Base-by-base conservation (phyloP, 352 stramenopile species). In the Globisporangium perplexum region DNA sequence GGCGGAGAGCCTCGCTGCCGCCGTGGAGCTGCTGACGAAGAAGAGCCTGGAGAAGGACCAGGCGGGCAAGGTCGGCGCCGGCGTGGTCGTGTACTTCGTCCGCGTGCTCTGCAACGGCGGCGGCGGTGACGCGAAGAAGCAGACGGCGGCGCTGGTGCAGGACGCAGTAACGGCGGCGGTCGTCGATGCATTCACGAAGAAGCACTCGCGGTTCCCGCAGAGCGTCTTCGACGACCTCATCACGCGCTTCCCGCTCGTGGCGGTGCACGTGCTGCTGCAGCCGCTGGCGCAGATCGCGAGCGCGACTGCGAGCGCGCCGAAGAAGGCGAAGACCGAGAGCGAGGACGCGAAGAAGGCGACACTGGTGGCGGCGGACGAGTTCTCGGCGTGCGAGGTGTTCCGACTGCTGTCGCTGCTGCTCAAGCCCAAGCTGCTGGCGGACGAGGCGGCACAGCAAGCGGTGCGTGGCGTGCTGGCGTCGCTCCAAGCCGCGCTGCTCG, bases 321-420 rank as follows among this genome's bases (percentile, higher is more conserved):
- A 22, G 39, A 45, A 45, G 39, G 20, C 39, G 39, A 22, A 5
- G n/a, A 26, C 39, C 17, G 39, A 14, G 7, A n/a, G 22, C 39
- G 39, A 15, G 0, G 26, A 38, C 0, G 43, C 61, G 7, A 49
- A 77, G 24, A 66, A 72, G 23, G 47, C 33, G 23, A 51, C 53
- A 17, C 45, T 46, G 11, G 41, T 47, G 3, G 75, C 79, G 0
- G 59, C 81, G 17, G 83, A 94, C 56, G 79, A 89, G 30, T 94
- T 89, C 53, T 86, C 75, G n/a, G 73, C 75, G 59, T 74, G 71
- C 54, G 83, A 94, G 60, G 77, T 87, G 17, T 86, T 88, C 65
- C 81, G 83, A 2, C 50, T 92, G 52, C 62, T 94, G 22, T 80
- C 81, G 45, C 54, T 84, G 50, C 50, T 91, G 55, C 20, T 80